Conservation (phyloP, 495 filamentous ascomycete genomes). For the Cudoniella acicularis region DNA sequence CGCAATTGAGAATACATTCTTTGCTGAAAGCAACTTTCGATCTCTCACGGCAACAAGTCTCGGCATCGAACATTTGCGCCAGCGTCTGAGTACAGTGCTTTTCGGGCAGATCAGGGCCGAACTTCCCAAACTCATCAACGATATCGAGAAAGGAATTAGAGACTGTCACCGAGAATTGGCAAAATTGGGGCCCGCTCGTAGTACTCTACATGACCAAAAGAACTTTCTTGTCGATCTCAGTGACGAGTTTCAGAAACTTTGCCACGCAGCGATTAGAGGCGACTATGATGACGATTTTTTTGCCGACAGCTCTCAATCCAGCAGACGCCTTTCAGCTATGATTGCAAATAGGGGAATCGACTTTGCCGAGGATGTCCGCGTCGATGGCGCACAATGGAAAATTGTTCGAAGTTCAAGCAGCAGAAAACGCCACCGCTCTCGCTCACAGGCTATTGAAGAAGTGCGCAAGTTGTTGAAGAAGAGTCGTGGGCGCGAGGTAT, state of each 20-base stretch:
- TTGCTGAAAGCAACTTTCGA: slow-evolving; percentile 32
- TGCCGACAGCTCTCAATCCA: slow-evolving; percentile 4
- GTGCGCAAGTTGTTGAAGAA: slow-evolving; percentile 12
- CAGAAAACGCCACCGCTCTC: background rate
- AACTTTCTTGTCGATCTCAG: slow-evolving; percentile 51
- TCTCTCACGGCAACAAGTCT: slow-evolving; percentile 6
- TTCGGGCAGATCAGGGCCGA: slow-evolving; percentile 50
- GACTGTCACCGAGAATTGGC: slow-evolving; percentile 27
- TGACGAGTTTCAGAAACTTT: slow-evolving; percentile 43
- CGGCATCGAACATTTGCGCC: slow-evolving; percentile 48
- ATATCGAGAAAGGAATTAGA: slow-evolving; percentile 45
- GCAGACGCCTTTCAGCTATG: slow-evolving; percentile 8
- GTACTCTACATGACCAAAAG: slow-evolving; percentile 44
- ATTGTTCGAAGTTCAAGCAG: slow-evolving; percentile 1
- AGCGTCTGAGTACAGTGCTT: slow-evolving; percentile 53
- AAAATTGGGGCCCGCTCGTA: slow-evolving; percentile 45
- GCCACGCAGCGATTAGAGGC: slow-evolving; percentile 49
- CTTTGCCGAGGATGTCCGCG: slow-evolving; percentile 44
- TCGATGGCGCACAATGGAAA: slow-evolving; percentile 6
- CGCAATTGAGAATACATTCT: slow-evolving; percentile 32
- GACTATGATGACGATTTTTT: slow-evolving; percentile 57
- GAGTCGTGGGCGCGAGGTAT: slow-evolving; percentile 13
- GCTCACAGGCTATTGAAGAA: slow-evolving; percentile 9
- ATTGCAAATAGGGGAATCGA: slow-evolving; percentile 7
- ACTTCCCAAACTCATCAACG: slow-evolving; percentile 53